Conservation (phyloP, 257 asterid species). For the Gentiana straminea region DNA sequence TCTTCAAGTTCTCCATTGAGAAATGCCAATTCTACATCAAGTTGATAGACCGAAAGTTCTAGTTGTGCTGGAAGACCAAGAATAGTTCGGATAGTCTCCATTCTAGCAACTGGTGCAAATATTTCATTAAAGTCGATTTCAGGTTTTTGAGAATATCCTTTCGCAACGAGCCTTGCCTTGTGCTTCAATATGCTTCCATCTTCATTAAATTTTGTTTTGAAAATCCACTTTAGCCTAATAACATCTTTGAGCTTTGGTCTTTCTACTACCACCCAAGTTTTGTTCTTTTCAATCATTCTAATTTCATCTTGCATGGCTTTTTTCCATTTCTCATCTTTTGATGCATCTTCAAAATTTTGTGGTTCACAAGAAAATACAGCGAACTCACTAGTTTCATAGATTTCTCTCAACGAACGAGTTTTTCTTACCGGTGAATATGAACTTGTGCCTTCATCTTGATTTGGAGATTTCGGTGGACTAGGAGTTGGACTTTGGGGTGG, state of each 20-base stretch:
- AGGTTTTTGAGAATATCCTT: background rate
- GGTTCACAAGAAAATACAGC: background rate
- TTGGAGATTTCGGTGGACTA: background rate
- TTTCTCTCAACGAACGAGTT: background rate
- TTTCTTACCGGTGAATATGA: background rate
- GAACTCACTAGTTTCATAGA: background rate
- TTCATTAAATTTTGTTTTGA: too few species aligned
- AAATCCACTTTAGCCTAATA: too few species aligned
- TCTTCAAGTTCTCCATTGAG: too few species aligned
- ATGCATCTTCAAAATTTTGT: too few species aligned
- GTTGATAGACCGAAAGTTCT: background rate
- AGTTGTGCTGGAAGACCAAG: conserved; percentile 2
- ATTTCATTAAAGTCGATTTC: conserved; percentile 1
- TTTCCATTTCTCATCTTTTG: too few species aligned
- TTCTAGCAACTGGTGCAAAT: background rate
- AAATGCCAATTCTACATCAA: background rate
- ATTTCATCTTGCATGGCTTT: too few species aligned
- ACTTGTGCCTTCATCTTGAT: background rate
- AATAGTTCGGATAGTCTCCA: background rate
- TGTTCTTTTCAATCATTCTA: too few species aligned
- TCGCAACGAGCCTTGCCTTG: too few species aligned
- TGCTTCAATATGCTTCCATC: too few species aligned
- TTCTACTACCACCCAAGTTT: conserved; percentile 13
- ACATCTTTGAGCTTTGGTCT: background rate
- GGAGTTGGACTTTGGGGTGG: background rate